Evolutionary conservation across 805 yeast genomes (phyloP).

Genomic region (Lipomyces chichibuensis): DNA sequence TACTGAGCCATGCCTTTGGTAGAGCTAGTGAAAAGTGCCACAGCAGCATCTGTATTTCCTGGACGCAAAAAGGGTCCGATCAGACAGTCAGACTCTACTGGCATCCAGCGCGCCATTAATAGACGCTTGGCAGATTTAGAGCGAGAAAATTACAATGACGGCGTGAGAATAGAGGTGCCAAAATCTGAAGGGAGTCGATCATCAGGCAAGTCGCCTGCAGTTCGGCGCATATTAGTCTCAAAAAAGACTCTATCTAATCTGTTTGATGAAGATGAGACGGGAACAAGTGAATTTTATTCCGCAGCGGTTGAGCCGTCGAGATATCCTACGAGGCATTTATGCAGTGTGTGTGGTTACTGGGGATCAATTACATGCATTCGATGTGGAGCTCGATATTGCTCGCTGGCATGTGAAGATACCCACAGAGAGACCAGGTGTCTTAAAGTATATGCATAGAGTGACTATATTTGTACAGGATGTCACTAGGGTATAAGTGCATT

Average conservation of each 20-base stretch:
- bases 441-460: conserved; percentile 39
- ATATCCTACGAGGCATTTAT: conserved; percentile 45
- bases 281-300: conserved; percentile 40
- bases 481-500: not conserved
- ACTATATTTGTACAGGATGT: not conserved
- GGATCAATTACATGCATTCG: conserved; percentile 44
- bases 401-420: conserved; percentile 43
- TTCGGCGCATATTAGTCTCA: conserved; percentile 46
- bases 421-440: conserved; percentile 48
- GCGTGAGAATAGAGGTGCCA: conserved; percentile 44
- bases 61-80: not conserved
- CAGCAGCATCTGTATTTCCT: not conserved
- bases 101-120: conserved; percentile 23
- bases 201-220: conserved; percentile 32
- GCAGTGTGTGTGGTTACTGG: conserved; percentile 50
- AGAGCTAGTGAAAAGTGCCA: conserved; percentile 9
- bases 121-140: conserved; percentile 41
- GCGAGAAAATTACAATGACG: conserved; percentile 45
- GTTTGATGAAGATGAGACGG: conserved; percentile 48
- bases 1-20: conserved; percentile 19
- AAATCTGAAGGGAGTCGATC: conserved; percentile 16
- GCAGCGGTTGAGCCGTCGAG: conserved; percentile 44
- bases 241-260: conserved; percentile 47
- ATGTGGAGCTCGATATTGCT: conserved; percentile 47
- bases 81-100: conserved; percentile 10